These are phyloP conservation scores for Trapa incisa DNA, from an alignment of 345 rosid genomes.

Conservation along the genomic window DNA sequence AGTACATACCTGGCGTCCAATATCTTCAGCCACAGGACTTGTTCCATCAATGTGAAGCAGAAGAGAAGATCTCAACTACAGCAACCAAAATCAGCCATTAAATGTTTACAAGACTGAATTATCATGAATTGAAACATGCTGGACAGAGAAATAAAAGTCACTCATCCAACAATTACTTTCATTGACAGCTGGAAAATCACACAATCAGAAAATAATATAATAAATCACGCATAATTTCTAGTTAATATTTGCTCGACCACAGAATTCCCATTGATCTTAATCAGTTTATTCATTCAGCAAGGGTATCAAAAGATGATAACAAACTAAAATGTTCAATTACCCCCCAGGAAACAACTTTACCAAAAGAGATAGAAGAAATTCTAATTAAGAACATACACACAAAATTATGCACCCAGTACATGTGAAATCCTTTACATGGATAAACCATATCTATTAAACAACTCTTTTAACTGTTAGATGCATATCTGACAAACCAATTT, in stretches of 20 bases:
- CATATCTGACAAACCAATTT: not conserved
- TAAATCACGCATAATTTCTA: not conserved
- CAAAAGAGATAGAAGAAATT: too few relatives aligned
- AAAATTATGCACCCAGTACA: too few relatives aligned
- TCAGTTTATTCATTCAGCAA: too few relatives aligned
- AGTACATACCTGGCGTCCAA: conserved; percentile 83
- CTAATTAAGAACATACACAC: too few relatives aligned
- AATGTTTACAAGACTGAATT: not conserved
- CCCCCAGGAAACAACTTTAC: too few relatives aligned
- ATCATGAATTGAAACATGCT: not conserved
- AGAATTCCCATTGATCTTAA: too few relatives aligned
- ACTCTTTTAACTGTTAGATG: not conserved
- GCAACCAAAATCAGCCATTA: conserved; percentile 1
- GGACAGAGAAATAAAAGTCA: not conserved
- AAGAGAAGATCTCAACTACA: conserved; percentile 85
- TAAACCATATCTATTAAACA: not conserved
- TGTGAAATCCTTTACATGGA: not conserved
- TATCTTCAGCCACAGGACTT: conserved; percentile 90
- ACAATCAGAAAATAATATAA: not conserved
- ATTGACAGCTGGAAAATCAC: not conserved
- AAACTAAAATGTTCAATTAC: too few relatives aligned
- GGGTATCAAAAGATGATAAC: too few relatives aligned
- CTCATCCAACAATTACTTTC: not conserved
- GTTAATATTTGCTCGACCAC: too few relatives aligned
- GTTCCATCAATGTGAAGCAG: conserved; percentile 95